Conservation (phyloP, 495 filamentous ascomycete species). For the Aspergillus bertholletiae region DNA sequence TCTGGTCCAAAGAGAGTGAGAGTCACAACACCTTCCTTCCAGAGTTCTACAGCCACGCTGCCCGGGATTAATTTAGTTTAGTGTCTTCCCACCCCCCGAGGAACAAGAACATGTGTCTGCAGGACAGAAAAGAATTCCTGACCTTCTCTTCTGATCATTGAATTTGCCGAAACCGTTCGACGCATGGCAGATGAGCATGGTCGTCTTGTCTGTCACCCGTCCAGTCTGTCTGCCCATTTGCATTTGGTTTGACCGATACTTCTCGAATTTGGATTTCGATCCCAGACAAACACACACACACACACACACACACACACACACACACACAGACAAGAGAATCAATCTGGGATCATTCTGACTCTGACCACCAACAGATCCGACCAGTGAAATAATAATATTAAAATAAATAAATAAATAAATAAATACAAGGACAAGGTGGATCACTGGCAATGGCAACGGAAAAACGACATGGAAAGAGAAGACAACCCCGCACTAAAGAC, state of each 20-base stretch:
- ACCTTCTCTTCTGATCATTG: slow-evolving; percentile 2
- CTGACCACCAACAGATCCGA: not conserved
- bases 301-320: too few species aligned
- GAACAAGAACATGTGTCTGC: not conserved
- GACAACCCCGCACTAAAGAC: slow-evolving; percentile 7
- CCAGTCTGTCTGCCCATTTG: not conserved
- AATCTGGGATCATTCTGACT: too few species aligned
- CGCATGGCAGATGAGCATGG: not conserved
- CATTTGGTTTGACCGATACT: too few species aligned
- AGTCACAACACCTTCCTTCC: not conserved
- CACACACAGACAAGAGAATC: too few species aligned
- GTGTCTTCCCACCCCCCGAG: not conserved
- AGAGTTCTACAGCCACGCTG: too few species aligned
- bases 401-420: too few species aligned
- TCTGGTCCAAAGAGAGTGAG: not conserved
- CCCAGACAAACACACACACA: too few species aligned
- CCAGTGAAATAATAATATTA: too few species aligned
- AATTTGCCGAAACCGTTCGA: not conserved
- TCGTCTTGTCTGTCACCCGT: not conserved
- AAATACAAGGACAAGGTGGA: too few species aligned
- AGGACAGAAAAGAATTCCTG: not conserved
- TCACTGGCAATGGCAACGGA: too few species aligned
- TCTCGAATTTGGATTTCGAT: not conserved
- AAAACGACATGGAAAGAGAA: not conserved
- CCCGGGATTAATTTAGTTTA: too few species aligned